A percentile compares a stretch with the other conserved stretches of the same genome.
Evolutionary conservation across 2,329 filamentous ascomycete species (phyloP).

Genomic region (Calonectria pauciramosa): DNA sequence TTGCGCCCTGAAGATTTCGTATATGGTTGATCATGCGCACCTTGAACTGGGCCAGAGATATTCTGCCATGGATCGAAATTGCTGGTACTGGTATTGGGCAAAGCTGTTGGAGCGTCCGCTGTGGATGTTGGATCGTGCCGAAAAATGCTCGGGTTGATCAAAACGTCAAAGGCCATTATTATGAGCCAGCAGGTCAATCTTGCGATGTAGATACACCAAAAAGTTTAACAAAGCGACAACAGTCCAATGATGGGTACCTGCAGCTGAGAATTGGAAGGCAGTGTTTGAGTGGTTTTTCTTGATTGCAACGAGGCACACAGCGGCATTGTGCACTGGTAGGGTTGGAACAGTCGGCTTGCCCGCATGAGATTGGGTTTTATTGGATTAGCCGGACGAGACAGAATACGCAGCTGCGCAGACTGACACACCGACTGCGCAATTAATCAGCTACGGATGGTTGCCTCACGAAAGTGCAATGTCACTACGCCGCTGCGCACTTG

Average conservation of each 20-base stretch:
- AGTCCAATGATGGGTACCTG: neutral
- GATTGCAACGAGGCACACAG: too few relatives aligned
- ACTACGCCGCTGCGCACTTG: neutral
- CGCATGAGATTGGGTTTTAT: neutral
- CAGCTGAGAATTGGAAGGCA: neutral
- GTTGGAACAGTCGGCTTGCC: neutral
- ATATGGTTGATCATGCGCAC: neutral
- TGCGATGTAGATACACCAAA: neutral
- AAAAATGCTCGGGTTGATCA: neutral
- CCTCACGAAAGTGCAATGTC: neutral
- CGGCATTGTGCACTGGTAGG: too few relatives aligned
- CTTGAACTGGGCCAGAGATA: neutral
- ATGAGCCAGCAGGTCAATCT: too few relatives aligned
- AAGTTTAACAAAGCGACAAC: fast-evolving
- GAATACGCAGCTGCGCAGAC: neutral
- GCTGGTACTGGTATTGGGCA: too few relatives aligned
- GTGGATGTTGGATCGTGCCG: too few relatives aligned
- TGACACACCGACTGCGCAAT: neutral
- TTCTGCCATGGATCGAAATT: too few relatives aligned
- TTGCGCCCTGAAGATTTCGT: neutral
- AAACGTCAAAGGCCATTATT: neutral
- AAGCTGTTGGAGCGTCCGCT: too few relatives aligned
- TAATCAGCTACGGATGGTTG: neutral
- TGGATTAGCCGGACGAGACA: neutral
- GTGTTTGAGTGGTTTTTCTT: neutral